Percentiles rank a stretch among this genome's conserved stretches.
Conservation (phyloP, 108 stramenopile genomes). For the Cyclotella sp. region DNA sequence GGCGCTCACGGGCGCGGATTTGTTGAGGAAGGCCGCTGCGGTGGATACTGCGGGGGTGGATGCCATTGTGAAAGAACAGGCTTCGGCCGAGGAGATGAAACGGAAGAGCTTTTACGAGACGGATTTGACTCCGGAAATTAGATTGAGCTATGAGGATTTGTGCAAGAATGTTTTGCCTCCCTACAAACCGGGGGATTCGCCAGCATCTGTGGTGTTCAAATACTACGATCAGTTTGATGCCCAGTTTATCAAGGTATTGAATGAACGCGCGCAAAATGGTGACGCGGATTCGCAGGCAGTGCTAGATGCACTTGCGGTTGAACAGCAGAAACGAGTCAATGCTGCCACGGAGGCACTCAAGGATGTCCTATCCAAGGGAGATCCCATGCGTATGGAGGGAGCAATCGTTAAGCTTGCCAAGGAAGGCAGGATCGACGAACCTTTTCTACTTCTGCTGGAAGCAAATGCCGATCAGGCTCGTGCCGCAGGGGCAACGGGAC, state of each 20-base stretch:
- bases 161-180: constrained; percentile 81
- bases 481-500: constrained; percentile 77
- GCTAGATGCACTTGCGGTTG: constrained; percentile 69
- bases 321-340: constrained; percentile 73
- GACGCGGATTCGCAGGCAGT: constrained; percentile 68
- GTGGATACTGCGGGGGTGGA: constrained; percentile 66
- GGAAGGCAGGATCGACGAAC: constrained; percentile 83
- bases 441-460: constrained; percentile 83
- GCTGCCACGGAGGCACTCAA: constrained; percentile 75
- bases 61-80: constrained; percentile 33
- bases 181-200: constrained; percentile 80
- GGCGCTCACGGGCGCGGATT: constrained; percentile 69
- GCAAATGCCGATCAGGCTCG: constrained; percentile 85
- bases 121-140: constrained; percentile 88
- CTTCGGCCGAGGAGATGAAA: constrained; percentile 8
- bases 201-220: constrained; percentile 60
- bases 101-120: constrained; percentile 71
- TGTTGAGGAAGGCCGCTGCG: constrained; percentile 74
- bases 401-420: constrained; percentile 77
- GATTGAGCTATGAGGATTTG: constrained; percentile 79
- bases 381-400: constrained; percentile 91
- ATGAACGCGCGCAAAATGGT: constrained; percentile 61
- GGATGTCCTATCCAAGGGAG: constrained; percentile 71
- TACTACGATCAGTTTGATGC: constrained; percentile 83
- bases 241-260: constrained; percentile 69